These are phyloP conservation scores for Rhodamnia rubescens DNA, from an alignment of 345 rosid species.

Conservation along the genomic window DNA sequence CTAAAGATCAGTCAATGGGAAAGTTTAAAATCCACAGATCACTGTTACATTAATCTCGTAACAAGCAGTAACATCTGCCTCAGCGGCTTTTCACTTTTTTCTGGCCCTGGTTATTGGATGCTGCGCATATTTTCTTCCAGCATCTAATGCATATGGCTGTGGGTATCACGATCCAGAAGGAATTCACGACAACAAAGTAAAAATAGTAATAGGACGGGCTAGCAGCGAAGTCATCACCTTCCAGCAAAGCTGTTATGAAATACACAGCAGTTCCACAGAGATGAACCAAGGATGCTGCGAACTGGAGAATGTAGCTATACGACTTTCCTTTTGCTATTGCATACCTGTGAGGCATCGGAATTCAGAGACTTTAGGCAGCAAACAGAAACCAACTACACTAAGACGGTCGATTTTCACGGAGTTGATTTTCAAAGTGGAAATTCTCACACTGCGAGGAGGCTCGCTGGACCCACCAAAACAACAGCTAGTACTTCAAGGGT, in stretches of 20 bases:
- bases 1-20: neutral
- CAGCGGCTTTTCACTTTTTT: conserved; percentile 37
- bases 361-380: neutral
- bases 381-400: neutral
- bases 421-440: neutral
- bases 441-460: conserved; percentile 72
- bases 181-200: conserved; percentile 57
- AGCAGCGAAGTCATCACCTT: conserved; percentile 73
- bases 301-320: conserved; percentile 75
- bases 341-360: conserved; percentile 28
- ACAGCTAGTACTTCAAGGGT: conserved; percentile 81
- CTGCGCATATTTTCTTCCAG: conserved; percentile 65
- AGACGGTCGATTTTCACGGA: neutral
- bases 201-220: conserved; percentile 49
- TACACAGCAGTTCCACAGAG: conserved; percentile 80
- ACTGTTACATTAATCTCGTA: neutral
- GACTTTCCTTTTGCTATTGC: conserved; percentile 74
- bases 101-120: conserved; percentile 24
- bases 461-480: conserved; percentile 76
- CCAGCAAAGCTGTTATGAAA: conserved; percentile 64
- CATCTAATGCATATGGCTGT: conserved; percentile 46
- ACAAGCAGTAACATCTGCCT: neutral
- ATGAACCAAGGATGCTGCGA: conserved; percentile 72
- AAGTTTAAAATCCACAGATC: neutral
- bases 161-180: conserved; percentile 71